Evolutionary conservation across 192 early-diverging fungal species (phyloP).

Genomic region (Cladochytrium replicatum): DNA sequence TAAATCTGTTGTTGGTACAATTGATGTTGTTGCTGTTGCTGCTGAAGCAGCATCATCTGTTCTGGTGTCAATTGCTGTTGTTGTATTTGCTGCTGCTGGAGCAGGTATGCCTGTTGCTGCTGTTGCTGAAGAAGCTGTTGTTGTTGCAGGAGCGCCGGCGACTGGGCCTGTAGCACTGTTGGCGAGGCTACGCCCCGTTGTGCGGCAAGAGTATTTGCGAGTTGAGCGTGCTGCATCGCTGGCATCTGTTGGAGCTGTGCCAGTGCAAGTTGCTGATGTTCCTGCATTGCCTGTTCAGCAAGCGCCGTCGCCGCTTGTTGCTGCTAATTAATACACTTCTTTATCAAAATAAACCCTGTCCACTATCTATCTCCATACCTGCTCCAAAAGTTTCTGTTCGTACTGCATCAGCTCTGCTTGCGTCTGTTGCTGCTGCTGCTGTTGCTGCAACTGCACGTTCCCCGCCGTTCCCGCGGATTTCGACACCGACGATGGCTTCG

Average conservation of each 20-base stretch:
- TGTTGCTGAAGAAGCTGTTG: slow-evolving; percentile 6
- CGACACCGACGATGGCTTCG: too few species aligned
- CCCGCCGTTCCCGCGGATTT: slow-evolving; percentile 9
- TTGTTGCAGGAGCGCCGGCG: background rate
- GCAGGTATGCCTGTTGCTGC: slow-evolving; percentile 11
- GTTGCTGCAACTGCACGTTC: slow-evolving; percentile 14
- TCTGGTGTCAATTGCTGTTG: background rate
- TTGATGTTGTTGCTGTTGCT: slow-evolving; percentile 18
- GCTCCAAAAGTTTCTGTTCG: too few species aligned
- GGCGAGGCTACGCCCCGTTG: background rate
- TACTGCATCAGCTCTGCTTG: background rate
- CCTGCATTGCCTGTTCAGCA: too few species aligned
- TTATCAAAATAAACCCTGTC: too few species aligned
- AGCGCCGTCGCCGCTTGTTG: too few species aligned
- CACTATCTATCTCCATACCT: too few species aligned
- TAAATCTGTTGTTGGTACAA: slow-evolving; percentile 14
- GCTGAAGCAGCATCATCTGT: background rate
- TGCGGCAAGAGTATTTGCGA: background rate
- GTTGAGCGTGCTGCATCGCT: background rate
- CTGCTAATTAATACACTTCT: too few species aligned
- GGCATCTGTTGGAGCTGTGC: background rate
- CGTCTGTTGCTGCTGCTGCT: slow-evolving; percentile 10
- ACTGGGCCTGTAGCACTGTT: too few species aligned
- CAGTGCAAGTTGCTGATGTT: too few species aligned
- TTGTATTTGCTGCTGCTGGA: slow-evolving; percentile 8